phyloP scores from a whole-genome alignment of 2,329 filamentous ascomycete species.

The Thelonectria blattea region DNA sequence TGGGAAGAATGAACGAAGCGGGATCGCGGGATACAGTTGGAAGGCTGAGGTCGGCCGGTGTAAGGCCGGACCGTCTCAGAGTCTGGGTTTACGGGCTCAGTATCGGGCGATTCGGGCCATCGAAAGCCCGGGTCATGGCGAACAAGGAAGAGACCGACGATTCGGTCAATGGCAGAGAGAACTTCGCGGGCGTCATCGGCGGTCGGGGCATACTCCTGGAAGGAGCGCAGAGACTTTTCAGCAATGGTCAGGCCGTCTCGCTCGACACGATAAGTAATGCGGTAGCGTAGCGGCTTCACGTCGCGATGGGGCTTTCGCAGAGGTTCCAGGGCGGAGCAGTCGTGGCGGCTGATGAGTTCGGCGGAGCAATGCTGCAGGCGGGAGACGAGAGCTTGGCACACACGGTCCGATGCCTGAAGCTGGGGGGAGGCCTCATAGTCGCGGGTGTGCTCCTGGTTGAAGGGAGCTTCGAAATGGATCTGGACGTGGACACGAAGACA shows the following conservation, averaged over 20 bases:
- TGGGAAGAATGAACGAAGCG: conserved; percentile 49
- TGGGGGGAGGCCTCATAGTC: conserved; percentile 54
- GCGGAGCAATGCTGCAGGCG: conserved; percentile 58
- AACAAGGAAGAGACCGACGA: conserved; percentile 57
- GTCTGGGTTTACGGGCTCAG: conserved; percentile 45
- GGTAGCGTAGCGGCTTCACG: conserved; percentile 55
- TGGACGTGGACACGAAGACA: conserved; percentile 51
- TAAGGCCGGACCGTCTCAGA: conserved; percentile 50
- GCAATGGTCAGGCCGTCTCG: conserved; percentile 50
- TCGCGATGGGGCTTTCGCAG: conserved; percentile 41
- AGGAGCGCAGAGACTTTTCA: conserved; percentile 55
- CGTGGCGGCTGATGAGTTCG: conserved; percentile 60
- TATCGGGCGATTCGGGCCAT: conserved; percentile 52
- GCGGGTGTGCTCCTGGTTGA: conserved; percentile 51
- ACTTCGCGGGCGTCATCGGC: conserved; percentile 53
- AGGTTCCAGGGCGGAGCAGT: conserved; percentile 53
- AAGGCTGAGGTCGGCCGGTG: conserved; percentile 50
- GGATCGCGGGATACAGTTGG: conserved; percentile 52
- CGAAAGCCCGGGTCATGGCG: conserved; percentile 57
- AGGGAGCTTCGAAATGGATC: conserved; percentile 53
- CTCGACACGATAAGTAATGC: conserved; percentile 54
- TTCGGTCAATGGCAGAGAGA: conserved; percentile 55
- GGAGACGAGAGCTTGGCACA: conserved; percentile 56
- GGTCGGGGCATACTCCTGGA: conserved; percentile 55
- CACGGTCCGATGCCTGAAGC: conserved; percentile 52